Percentiles rank a stretch among this genome's conserved stretches.
Evolutionary conservation across 1,284 basidiomycete species (phyloP).

Genomic region (Golubevia pallescens): DNA sequence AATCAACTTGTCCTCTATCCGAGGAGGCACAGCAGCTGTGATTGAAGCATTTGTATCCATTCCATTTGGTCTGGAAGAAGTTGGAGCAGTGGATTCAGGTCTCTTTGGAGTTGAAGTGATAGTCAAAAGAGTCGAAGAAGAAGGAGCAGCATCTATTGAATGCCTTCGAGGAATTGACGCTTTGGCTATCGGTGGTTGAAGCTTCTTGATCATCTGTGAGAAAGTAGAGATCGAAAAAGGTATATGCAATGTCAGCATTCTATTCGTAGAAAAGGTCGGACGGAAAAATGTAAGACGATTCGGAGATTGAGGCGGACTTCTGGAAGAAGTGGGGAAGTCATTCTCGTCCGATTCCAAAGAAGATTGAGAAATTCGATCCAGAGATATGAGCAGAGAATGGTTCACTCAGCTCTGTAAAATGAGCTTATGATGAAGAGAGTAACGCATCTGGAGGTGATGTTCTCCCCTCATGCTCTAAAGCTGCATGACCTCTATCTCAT

Average conservation of each 20-base stretch:
- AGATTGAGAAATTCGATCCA: not conserved
- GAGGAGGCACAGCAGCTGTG: conserved; percentile 7
- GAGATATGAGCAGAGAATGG: too few species aligned
- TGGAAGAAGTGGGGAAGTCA: not conserved
- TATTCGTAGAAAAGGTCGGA: too few species aligned
- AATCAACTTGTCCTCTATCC: conserved; percentile 68
- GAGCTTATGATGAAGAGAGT: not conserved
- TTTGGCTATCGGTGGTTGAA: conserved; percentile 69
- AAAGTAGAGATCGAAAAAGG: not conserved
- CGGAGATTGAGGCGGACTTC: too few species aligned
- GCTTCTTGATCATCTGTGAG: conserved; percentile 76
- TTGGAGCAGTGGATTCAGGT: conserved; percentile 15
- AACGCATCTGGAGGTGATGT: not conserved
- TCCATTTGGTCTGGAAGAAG: not conserved
- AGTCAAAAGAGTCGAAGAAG: conserved; percentile 9
- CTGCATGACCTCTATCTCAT: too few species aligned
- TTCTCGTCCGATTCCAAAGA: not conserved
- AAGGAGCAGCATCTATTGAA: conserved; percentile 35
- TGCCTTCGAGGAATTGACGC: conserved; percentile 18
- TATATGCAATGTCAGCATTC: too few species aligned
- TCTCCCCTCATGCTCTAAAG: too few species aligned
- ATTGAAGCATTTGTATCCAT: too few species aligned
- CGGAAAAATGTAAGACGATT: too few species aligned
- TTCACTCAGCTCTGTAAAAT: too few species aligned
- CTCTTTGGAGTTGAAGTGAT: not conserved